A percentile compares a stretch with the other conserved stretches of the same genome.
These are phyloP conservation scores for Obba rivulosa DNA, from an alignment of 768 basidiomycete species.

Conservation along the genomic window DNA sequence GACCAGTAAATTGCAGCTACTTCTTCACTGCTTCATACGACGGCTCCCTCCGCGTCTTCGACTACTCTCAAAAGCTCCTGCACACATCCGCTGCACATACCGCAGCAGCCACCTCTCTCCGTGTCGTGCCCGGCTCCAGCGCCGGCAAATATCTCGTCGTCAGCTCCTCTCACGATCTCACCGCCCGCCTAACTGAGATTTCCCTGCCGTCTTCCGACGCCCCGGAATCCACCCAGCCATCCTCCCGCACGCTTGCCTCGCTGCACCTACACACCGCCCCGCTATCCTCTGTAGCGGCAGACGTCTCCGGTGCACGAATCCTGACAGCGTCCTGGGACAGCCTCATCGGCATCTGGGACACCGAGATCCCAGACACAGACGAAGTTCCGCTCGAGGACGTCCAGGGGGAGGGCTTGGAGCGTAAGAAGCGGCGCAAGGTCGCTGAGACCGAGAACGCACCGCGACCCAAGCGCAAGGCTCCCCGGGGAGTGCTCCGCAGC, in stretches of 20 bases:
- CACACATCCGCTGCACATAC: slow-evolving; percentile 47
- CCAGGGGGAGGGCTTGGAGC: slow-evolving; percentile 17
- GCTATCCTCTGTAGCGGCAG: slow-evolving; percentile 64
- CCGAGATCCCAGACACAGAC: slow-evolving; percentile 52
- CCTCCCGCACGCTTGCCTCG: slow-evolving; percentile 44
- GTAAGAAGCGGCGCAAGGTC: slow-evolving; percentile 64
- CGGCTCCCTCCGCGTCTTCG: slow-evolving; percentile 66
- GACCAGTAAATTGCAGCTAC: slow-evolving; percentile 35
- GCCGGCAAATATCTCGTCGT: slow-evolving; percentile 41
- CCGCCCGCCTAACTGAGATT: slow-evolving; percentile 48
- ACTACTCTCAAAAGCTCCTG: slow-evolving; percentile 57
- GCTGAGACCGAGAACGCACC: slow-evolving; percentile 25
- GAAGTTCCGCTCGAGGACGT: slow-evolving; percentile 48
- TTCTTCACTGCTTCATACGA: slow-evolving; percentile 83
- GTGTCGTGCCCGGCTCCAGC: slow-evolving; percentile 39
- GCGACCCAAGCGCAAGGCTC: slow-evolving; percentile 56
- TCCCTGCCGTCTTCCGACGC: slow-evolving; percentile 14
- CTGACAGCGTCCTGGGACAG: slow-evolving; percentile 88
- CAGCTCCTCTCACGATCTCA: slow-evolving; percentile 76
- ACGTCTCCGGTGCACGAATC: slow-evolving; percentile 52
- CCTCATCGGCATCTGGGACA: slow-evolving; percentile 79
- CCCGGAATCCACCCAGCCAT: not conserved
- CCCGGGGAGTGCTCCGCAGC: slow-evolving; percentile 68
- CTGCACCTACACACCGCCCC: slow-evolving; percentile 82
- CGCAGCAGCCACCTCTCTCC: slow-evolving; percentile 66